Conservation (phyloP, 352 stramenopile genomes). For the Phytophthora pisi region DNA sequence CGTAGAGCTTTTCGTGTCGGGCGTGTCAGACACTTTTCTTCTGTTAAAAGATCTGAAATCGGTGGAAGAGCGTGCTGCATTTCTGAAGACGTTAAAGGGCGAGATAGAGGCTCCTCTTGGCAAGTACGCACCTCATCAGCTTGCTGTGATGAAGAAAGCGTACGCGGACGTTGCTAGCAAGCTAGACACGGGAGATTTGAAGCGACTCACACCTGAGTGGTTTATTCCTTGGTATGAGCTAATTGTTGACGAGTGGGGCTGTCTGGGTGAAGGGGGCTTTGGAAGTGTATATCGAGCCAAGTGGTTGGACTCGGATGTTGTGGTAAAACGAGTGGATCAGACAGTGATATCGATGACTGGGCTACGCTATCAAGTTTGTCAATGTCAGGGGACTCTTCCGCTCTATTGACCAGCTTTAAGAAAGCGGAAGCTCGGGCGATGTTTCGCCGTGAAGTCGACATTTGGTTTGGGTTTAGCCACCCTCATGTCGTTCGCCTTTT, state of each 20-base stretch:
- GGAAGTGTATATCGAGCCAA: not conserved
- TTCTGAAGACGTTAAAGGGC: not conserved
- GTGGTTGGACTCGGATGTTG: not conserved
- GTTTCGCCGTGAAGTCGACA: constrained; percentile 16
- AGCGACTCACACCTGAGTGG: not conserved
- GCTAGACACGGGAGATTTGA: not conserved
- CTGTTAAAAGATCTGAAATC: constrained; percentile 5
- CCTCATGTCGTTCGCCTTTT: constrained; percentile 19
- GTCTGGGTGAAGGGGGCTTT: not conserved
- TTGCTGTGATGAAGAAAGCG: constrained; percentile 1
- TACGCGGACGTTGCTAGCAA: not conserved
- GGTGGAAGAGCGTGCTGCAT: not conserved
- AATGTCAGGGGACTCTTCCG: not conserved
- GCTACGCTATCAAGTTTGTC: too few relatives aligned
- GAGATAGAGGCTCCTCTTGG: not conserved
- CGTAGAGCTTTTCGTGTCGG: not conserved
- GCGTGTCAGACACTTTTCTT: not conserved
- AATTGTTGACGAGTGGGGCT: not conserved
- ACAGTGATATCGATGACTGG: too few relatives aligned
- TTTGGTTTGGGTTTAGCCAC: constrained; percentile 24
- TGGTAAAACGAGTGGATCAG: not conserved
- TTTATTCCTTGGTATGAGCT: not conserved
- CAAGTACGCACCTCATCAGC: constrained; percentile 2
- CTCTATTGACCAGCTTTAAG: not conserved
- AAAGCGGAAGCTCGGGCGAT: not conserved